phyloP scores from a whole-genome alignment of 1,284 basidiomycete genomes.

The Leccinum solheimii region DNA sequence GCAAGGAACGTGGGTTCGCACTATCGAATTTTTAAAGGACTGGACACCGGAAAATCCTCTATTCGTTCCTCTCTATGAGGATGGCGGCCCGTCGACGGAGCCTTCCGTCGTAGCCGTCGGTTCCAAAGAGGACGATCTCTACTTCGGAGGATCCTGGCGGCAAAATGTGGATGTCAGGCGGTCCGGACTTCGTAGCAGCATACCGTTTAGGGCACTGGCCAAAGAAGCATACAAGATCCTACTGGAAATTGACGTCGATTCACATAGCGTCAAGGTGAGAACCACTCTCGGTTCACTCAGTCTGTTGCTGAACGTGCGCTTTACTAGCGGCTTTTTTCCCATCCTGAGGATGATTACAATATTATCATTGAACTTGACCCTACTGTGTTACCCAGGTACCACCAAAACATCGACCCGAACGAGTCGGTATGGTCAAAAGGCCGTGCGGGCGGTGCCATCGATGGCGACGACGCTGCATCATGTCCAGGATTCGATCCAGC shows the following conservation, averaged over 20 bases:
- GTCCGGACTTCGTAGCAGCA: slow-evolving; percentile 70
- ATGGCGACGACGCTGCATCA: slow-evolving; percentile 28
- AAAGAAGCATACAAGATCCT: slow-evolving; percentile 59
- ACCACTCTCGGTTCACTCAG: background rate
- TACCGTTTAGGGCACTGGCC: slow-evolving; percentile 69
- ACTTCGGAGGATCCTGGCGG: slow-evolving; percentile 83
- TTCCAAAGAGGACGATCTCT: slow-evolving; percentile 53
- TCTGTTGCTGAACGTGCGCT: slow-evolving; percentile 10
- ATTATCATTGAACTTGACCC: slow-evolving; percentile 79
- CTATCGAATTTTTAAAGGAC: slow-evolving; percentile 71
- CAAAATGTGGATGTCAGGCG: slow-evolving; percentile 68
- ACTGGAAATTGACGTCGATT: slow-evolving; percentile 18
- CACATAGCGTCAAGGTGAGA: slow-evolving; percentile 54
- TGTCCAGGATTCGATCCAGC: slow-evolving; percentile 85
- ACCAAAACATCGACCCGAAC: slow-evolving; percentile 61
- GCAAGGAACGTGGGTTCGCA: slow-evolving; percentile 83
- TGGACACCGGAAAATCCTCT: slow-evolving; percentile 84
- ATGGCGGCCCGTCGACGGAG: slow-evolving; percentile 27
- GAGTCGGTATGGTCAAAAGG: slow-evolving; percentile 41
- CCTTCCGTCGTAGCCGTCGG: slow-evolving; percentile 27
- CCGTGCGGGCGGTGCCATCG: background rate
- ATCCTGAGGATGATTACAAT: slow-evolving; percentile 85
- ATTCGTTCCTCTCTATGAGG: slow-evolving; percentile 58
- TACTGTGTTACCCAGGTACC: slow-evolving; percentile 68
- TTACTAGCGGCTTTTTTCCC: slow-evolving; percentile 74